These are phyloP conservation scores for Macroventuria anomochaeta DNA, from an alignment of 2,329 filamentous ascomycete genomes.

Conservation along the genomic window DNA sequence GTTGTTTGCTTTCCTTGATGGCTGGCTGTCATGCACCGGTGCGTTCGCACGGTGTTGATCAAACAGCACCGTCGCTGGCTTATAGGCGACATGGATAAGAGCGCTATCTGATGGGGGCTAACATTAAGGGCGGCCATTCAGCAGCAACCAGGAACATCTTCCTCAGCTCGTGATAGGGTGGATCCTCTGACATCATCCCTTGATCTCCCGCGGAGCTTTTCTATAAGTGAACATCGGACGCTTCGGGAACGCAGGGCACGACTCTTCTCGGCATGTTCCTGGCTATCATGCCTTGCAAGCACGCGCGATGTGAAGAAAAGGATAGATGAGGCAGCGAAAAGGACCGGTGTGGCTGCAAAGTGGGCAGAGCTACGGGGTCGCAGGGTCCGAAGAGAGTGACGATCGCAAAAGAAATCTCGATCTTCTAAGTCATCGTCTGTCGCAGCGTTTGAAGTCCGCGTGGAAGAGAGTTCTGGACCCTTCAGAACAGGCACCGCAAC, in stretches of 20 bases:
- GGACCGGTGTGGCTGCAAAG: conserved; percentile 8
- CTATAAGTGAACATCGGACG: conserved; percentile 3
- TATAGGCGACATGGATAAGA: background rate
- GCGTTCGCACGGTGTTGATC: background rate
- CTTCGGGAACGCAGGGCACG: conserved; percentile 7
- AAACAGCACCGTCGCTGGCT: background rate
- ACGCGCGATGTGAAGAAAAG: conserved; percentile 4
- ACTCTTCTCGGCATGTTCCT: conserved; percentile 17
- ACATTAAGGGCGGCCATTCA: background rate
- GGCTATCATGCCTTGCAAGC: conserved; percentile 4
- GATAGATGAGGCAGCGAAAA: conserved; percentile 7
- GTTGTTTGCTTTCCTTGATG: background rate
- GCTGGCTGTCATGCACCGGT: conserved; percentile 2
- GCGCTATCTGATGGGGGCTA: background rate
- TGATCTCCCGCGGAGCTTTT: background rate
- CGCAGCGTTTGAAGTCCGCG: conserved; percentile 25
- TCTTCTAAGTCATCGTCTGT: conserved; percentile 14
- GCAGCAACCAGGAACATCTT: background rate
- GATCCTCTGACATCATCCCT: conserved; percentile 6
- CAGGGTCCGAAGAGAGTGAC: conserved; percentile 11
- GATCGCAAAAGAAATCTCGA: conserved; percentile 26
- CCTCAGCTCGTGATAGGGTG: conserved; percentile 6
- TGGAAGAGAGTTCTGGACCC: conserved; percentile 19
- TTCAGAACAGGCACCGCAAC: conserved; percentile 8
- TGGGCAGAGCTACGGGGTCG: conserved; percentile 1